A percentile compares a stretch with the other conserved stretches of the same genome.
Conservation (phyloP, 441 rosid genomes). For the Populus trichocarpa region DNA sequence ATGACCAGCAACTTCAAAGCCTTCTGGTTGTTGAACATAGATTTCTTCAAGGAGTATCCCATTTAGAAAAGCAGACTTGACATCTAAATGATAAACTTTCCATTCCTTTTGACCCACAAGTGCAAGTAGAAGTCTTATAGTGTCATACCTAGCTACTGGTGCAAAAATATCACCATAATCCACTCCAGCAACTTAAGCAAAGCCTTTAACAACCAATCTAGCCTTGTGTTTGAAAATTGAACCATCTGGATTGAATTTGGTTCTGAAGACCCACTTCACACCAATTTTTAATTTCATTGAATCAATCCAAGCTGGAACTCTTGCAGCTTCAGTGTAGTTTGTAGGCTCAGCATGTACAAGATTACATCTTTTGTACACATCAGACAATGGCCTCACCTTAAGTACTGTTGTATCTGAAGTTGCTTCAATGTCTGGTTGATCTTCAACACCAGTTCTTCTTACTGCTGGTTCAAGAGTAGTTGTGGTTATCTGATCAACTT, state of each 20-base stretch:
- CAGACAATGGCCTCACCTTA: not conserved
- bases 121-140: not conserved
- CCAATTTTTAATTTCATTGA: not conserved
- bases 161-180: not conserved
- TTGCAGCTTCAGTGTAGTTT: not conserved
- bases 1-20: not conserved
- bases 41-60: not conserved
- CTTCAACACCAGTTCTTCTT: not conserved
- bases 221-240: not conserved
- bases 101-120: not conserved
- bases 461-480: rapidly evolving
- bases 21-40: not conserved
- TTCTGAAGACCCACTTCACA: not conserved
- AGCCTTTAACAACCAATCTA: not conserved
- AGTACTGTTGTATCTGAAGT: no score
- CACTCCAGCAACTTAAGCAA: not conserved
- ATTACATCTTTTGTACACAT: not conserved
- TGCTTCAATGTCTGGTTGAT: not conserved
- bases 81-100: not conserved
- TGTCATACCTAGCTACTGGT: not conserved
- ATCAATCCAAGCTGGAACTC: not conserved
- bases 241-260: not conserved
- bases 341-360: not conserved
- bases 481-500: not conserved
- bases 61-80: slow-evolving; percentile 10